Conservation (phyloP, 257 asterid species). For the Solanum pennellii region DNA sequence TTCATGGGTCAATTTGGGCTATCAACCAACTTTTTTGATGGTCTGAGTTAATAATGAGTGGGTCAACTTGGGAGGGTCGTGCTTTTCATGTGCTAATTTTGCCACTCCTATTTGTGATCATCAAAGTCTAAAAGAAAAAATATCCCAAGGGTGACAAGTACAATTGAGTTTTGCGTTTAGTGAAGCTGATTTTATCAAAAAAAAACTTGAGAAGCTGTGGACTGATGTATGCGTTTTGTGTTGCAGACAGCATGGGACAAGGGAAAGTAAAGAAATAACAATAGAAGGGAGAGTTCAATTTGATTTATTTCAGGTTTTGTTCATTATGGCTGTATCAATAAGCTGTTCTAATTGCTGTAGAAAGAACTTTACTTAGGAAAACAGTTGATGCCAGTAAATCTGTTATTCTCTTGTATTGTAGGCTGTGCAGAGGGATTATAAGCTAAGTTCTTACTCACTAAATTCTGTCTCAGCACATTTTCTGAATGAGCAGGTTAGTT, state of each 20-base stretch:
- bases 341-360: background rate
- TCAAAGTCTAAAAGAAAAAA: background rate
- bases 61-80: background rate
- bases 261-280: conserved; percentile 94
- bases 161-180: background rate
- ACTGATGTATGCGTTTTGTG: conserved; percentile 17
- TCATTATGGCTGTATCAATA: background rate
- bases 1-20: background rate
- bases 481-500: conserved; percentile 83
- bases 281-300: conserved; percentile 96
- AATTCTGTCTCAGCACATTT: conserved; percentile 98
- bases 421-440: conserved; percentile 92
- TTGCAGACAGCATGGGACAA: conserved; percentile 87
- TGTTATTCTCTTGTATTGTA: conserved; percentile 17
- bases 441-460: conserved; percentile 86
- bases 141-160: background rate
- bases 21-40: background rate
- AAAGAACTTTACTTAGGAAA: background rate
- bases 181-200: background rate
- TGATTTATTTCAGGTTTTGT: conserved; percentile 83
- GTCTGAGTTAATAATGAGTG: background rate
- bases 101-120: background rate
- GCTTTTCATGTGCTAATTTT: background rate
- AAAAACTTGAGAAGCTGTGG: conserved; percentile 6
- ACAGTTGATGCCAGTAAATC: background rate